Evolutionary conservation across 441 rosid genomes (phyloP).

Genomic region (Croton laevigatus): DNA sequence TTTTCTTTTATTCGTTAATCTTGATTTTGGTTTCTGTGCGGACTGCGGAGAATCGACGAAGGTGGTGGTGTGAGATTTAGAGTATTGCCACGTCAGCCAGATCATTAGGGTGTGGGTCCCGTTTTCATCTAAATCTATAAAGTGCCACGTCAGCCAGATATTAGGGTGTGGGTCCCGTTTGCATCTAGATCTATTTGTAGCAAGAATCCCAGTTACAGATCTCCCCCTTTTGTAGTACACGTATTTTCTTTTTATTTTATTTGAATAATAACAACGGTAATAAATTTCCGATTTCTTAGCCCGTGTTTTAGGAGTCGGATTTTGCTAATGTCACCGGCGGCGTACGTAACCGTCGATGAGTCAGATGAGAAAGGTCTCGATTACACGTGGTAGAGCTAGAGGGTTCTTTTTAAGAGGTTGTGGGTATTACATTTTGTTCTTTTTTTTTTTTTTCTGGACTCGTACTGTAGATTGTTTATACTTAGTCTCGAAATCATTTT

Average conservation of each 20-base stretch:
- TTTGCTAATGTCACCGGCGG: constrained; percentile 9
- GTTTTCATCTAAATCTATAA: constrained; percentile 3
- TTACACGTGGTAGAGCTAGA: background rate
- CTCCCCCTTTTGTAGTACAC: background rate
- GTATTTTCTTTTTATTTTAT: background rate
- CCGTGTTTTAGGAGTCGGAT: background rate
- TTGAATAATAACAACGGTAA: background rate
- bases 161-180: constrained; percentile 3
- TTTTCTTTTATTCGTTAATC: background rate
- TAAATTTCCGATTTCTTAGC: constrained; percentile 12
- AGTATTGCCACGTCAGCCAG: constrained; percentile 1
- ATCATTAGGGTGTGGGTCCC: constrained; percentile 8
- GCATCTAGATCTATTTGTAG: constrained; percentile 9
- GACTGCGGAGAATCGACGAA: background rate
- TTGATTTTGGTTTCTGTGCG: background rate
- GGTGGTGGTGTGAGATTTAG: constrained; percentile 1
- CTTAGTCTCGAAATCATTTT: too few species aligned
- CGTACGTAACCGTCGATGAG: background rate
- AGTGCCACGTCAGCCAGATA: constrained; percentile 10
- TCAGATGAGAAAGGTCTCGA: background rate
- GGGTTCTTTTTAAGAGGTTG: background rate
- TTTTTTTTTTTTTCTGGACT: too few species aligned
- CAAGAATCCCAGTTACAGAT: background rate
- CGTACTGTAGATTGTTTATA: too few species aligned
- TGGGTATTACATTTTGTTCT: too few species aligned